These are phyloP conservation scores for Linderniella brevidens DNA, from an alignment of 257 asterid genomes.

Conservation along the genomic window DNA sequence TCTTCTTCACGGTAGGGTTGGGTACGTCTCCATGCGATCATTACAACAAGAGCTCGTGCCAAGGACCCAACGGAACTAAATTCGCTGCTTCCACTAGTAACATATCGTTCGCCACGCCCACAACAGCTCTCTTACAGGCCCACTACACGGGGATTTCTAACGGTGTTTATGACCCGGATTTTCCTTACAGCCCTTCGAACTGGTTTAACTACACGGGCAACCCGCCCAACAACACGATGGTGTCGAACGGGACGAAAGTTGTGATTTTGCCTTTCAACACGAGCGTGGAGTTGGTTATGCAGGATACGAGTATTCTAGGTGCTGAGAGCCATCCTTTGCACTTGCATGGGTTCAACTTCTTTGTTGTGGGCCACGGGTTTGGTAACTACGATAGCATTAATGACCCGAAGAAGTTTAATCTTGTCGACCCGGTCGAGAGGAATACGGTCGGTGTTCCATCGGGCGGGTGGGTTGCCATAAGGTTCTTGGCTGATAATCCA, in stretches of 20 bases:
- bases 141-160: conserved; percentile 12
- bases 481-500: conserved; percentile 19
- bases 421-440: conserved; percentile 19
- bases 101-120: conserved; percentile 27
- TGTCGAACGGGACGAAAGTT: conserved; percentile 14
- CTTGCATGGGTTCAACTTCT: conserved; percentile 23
- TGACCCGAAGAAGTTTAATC: conserved; percentile 19
- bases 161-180: conserved; percentile 15
- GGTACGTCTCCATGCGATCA: conserved; percentile 20
- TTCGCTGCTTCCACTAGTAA: conserved; percentile 28
- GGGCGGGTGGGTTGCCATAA: conserved; percentile 20
- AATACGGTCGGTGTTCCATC: conserved; percentile 20
- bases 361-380: conserved; percentile 14
- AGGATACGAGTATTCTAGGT: conserved; percentile 18
- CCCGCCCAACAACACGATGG: conserved; percentile 15
- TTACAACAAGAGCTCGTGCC: conserved; percentile 16
- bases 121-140: conserved; percentile 27
- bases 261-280: conserved; percentile 14
- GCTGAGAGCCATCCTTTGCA: conserved; percentile 23
- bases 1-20: conserved; percentile 32
- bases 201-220: conserved; percentile 17
- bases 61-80: conserved; percentile 31
- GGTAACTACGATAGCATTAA: conserved; percentile 14
- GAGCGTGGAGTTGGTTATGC: conserved; percentile 20
- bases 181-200: conserved; percentile 9